These are phyloP conservation scores for Xylaria sp. DNA, from an alignment of 2,329 filamentous ascomycete species.

Conservation along the genomic window DNA sequence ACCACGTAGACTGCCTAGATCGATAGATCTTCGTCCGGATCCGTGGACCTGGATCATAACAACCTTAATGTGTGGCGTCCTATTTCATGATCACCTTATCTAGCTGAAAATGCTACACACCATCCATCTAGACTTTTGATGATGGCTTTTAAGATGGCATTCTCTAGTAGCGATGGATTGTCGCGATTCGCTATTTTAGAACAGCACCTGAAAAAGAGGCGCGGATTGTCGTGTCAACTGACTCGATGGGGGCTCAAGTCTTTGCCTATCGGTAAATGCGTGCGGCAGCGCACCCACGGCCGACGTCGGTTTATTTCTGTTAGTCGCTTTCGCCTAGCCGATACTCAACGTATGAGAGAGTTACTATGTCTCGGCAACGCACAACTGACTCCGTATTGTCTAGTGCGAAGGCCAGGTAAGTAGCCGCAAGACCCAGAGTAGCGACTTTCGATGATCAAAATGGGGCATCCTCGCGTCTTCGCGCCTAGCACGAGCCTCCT, in stretches of 20 bases:
- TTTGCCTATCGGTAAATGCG: background rate
- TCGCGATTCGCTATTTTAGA: constrained; percentile 1
- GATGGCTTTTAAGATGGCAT: background rate
- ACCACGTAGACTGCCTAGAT: background rate
- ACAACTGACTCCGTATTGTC: background rate
- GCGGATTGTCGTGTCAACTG: background rate
- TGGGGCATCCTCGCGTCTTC: background rate
- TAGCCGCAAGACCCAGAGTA: background rate
- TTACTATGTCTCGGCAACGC: background rate
- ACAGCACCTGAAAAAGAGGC: constrained; percentile 8
- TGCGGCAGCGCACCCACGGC: constrained; percentile 5
- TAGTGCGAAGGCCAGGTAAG: background rate
- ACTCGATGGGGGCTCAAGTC: background rate
- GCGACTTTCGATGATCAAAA: constrained; percentile 1
- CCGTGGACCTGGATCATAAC: background rate
- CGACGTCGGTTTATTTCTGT: background rate
- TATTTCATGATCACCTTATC: background rate
- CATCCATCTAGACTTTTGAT: background rate
- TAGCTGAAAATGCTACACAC: background rate
- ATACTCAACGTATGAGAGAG: background rate
- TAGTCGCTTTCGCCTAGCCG: background rate
- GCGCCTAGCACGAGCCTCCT: background rate
- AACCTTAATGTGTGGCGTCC: constrained; percentile 4
- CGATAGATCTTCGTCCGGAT: background rate
- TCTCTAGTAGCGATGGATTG: background rate